These are phyloP conservation scores for Exophiala aquamarina DNA, from an alignment of 2,329 filamentous ascomycete genomes.

Conservation along the genomic window DNA sequence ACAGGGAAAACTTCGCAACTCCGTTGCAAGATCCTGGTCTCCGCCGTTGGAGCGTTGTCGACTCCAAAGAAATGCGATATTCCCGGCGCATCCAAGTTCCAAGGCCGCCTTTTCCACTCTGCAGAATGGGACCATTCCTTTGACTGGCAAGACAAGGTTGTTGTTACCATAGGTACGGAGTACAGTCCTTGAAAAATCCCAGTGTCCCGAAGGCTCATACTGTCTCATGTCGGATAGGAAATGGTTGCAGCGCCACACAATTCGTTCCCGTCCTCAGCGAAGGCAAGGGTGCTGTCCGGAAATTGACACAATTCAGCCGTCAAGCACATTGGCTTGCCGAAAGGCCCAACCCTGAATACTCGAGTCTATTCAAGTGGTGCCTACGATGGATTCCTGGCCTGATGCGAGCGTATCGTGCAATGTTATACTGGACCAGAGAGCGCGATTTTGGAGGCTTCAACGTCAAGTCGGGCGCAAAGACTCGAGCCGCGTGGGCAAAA, in stretches of 20 bases:
- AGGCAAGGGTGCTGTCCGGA: constrained; percentile 46
- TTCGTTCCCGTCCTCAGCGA: too few relatives aligned
- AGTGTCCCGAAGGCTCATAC: too few relatives aligned
- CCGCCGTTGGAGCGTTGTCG: constrained; percentile 32
- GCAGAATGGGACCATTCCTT: constrained; percentile 49
- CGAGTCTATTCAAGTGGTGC: constrained; percentile 49
- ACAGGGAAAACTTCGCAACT: constrained; percentile 26
- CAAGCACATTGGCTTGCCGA: constrained; percentile 55
- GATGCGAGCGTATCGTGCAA: constrained; percentile 40
- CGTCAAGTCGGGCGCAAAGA: constrained; percentile 34
- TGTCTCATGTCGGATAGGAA: too few relatives aligned
- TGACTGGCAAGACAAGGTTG: constrained; percentile 53
- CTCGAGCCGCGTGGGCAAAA: constrained; percentile 41
- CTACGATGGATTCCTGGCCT: constrained; percentile 39
- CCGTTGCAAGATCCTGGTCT: constrained; percentile 30
- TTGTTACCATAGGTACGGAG: constrained; percentile 57
- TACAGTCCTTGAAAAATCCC: too few relatives aligned
- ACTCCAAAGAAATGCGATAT: constrained; percentile 28
- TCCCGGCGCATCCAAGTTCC: constrained; percentile 31
- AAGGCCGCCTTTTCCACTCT: constrained; percentile 44
- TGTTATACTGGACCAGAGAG: constrained; percentile 40
- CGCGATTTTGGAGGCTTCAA: constrained; percentile 49
- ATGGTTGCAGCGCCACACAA: constrained; percentile 60
- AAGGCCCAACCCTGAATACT: constrained; percentile 33
- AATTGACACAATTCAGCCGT: constrained; percentile 59